phyloP scores from a whole-genome alignment of 495 filamentous ascomycete genomes.

The Hypoxylon intermedium region DNA sequence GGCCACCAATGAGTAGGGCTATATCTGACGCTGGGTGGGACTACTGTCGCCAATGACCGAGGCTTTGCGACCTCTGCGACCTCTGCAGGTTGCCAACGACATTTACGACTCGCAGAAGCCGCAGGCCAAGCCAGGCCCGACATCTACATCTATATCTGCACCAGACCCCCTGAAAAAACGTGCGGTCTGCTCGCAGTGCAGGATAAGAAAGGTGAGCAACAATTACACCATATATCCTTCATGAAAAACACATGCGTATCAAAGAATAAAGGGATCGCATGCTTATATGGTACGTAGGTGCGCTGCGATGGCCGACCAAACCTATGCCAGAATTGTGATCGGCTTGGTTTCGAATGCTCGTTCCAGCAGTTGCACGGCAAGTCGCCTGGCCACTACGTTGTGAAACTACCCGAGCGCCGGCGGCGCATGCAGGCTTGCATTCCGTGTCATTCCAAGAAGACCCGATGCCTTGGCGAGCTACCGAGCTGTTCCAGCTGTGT shows the following conservation, averaged over 20 bases:
- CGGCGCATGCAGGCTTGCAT: constrained; percentile 40
- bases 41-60: constrained; percentile 32
- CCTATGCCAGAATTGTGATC: constrained; percentile 39
- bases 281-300: constrained; percentile 12
- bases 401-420: constrained; percentile 36
- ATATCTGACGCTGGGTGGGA: neutral
- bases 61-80: constrained; percentile 37
- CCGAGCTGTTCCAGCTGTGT: constrained; percentile 38
- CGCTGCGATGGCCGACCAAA: constrained; percentile 37
- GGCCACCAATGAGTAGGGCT: constrained; percentile 11
- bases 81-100: constrained; percentile 31
- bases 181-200: constrained; percentile 38
- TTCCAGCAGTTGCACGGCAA: constrained; percentile 35
- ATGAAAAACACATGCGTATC: no score
- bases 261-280: neutral
- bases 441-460: constrained; percentile 41
- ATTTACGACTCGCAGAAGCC: constrained; percentile 6
- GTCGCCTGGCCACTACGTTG: constrained; percentile 26
- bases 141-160: constrained; percentile 11
- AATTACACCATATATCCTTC: no score
- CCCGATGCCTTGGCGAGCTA: constrained; percentile 37
- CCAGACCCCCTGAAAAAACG: constrained; percentile 26
- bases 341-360: constrained; percentile 41
- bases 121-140: constrained; percentile 5
- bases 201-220: constrained; percentile 35